Conservation (phyloP, 2,329 filamentous ascomycete species). For the Microsporum audouinii region DNA sequence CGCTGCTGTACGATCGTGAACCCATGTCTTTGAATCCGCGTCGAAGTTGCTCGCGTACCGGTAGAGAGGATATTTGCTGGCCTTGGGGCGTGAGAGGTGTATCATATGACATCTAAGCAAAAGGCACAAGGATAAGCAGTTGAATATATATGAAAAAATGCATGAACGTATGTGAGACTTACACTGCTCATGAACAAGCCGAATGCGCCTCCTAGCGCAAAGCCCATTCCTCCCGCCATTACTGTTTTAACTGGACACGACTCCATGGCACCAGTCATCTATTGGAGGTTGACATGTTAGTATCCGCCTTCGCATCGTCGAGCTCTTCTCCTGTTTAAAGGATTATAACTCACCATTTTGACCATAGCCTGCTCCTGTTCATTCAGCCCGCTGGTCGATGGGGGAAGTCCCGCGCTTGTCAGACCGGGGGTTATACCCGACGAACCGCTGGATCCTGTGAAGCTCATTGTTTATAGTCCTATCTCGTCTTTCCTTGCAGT, state of each 20-base stretch:
- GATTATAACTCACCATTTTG: constrained; percentile 29
- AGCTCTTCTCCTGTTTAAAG: not conserved
- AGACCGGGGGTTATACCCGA: constrained; percentile 17
- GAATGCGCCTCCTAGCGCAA: constrained; percentile 85
- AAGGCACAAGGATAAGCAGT: not conserved
- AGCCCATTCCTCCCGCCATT: constrained; percentile 86
- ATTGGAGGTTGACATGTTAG: not conserved
- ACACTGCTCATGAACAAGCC: constrained; percentile 97
- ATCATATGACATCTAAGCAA: constrained; percentile 84
- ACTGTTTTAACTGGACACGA: constrained; percentile 80
- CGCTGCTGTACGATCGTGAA: constrained; percentile 63
- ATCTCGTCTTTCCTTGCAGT: not conserved
- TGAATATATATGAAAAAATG: not conserved
- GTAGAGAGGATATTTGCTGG: constrained; percentile 52
- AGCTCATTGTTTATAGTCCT: constrained; percentile 21
- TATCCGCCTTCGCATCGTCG: not conserved
- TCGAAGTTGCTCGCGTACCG: constrained; percentile 70
- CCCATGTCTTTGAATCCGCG: constrained; percentile 94
- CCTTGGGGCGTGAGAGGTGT: constrained; percentile 60
- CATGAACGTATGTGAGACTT: constrained; percentile 31
- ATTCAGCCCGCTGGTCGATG: constrained; percentile 29
- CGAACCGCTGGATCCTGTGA: constrained; percentile 26
- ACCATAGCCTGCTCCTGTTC: constrained; percentile 40
- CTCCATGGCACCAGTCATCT: constrained; percentile 82
- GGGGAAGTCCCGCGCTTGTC: constrained; percentile 15